Evolutionary conservation across 352 stramenopile genomes (phyloP), one percentile per base, ranked within the genome.

Genomic region (Phytopythium helicoides): DNA sequence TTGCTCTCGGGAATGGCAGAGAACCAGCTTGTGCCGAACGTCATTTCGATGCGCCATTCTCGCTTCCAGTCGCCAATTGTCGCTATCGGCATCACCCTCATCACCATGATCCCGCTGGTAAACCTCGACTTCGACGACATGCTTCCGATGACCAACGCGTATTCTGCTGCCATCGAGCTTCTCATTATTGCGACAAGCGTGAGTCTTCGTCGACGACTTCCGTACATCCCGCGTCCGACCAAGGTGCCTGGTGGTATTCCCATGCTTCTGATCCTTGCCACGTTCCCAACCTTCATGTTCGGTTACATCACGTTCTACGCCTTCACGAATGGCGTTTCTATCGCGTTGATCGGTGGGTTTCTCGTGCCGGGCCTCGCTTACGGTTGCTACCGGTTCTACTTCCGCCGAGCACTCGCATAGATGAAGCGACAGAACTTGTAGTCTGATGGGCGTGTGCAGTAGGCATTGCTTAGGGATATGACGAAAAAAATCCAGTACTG

Each of bases 181-280:
- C 59, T 98, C 28, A 92, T 98, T 52, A 96, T 98, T 57, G 70
- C 65, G 12, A 81, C 94, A 0, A 87, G 94, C 66, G 73, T 98
- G 45, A 84, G 92, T 26, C 69, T 98, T 8, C 83, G 95, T 4
- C 53, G 82, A 6, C 77, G 68, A 40, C 52, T 85, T 45, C 77
- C 78, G 9, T 85, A 89, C 62, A 81, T 95, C 55, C 56, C 73
- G 26, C 76, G 87, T 3, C 83, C 85, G 0, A 86, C 65, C 25
- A 75, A 73, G 47, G 66, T 86, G 0, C 73, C 76, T 18, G 73
- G 76, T 6, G 75, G 76, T 39, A 52, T 64, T 10, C 59, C 50
- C 22, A 48, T 71, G 47, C 56, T 89, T 6, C 56, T 47, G 22
- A 16, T 60, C 6, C 52, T 84, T 6, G 62, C 70, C 6, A 42